Conservation (phyloP, 257 asterid genomes). For the Verbascum thapsus region DNA sequence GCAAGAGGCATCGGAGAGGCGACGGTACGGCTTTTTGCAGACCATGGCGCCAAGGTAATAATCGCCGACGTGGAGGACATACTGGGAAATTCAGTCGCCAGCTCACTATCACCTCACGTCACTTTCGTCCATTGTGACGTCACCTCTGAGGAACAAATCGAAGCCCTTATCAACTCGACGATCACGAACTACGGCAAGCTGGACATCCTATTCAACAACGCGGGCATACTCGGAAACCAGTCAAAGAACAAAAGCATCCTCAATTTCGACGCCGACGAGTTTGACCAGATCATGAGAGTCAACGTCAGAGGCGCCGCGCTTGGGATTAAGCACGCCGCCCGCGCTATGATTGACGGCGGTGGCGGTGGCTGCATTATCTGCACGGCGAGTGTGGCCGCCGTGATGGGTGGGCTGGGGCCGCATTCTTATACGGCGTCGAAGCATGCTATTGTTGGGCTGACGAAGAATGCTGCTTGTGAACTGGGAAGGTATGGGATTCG, state of each 20-base stretch:
- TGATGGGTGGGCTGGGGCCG: conserved; percentile 75
- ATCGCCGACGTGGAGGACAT: conserved; percentile 68
- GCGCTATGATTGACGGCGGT: conserved; percentile 59
- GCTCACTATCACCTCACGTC: conserved; percentile 42
- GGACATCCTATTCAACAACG: conserved; percentile 74
- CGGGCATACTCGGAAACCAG: conserved; percentile 77
- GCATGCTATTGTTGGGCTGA: conserved; percentile 78
- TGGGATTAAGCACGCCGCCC: conserved; percentile 86
- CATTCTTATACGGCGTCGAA: conserved; percentile 87
- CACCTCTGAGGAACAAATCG: conserved; percentile 60
- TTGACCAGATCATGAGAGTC: conserved; percentile 65
- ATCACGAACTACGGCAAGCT: conserved; percentile 50
- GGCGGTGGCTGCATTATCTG: conserved; percentile 64
- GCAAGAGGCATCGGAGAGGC: conserved; percentile 90
- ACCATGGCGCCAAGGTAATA: conserved; percentile 72
- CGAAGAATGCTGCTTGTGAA: conserved; percentile 78
- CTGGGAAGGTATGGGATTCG: conserved; percentile 71
- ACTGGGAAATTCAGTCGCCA: conserved; percentile 49
- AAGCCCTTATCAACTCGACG: conserved; percentile 44
- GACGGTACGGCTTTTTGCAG: conserved; percentile 60
- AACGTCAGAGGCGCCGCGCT: conserved; percentile 70
- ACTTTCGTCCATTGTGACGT: conserved; percentile 66
- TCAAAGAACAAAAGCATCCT: conserved; percentile 66
- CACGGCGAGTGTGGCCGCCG: conserved; percentile 75
- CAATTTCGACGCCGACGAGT: conserved; percentile 65